A percentile compares a stretch with the other conserved stretches of the same genome.
phyloP scores from a whole-genome alignment of 1,139 yeast genomes.

The Kluyveromyces sp. region DNA sequence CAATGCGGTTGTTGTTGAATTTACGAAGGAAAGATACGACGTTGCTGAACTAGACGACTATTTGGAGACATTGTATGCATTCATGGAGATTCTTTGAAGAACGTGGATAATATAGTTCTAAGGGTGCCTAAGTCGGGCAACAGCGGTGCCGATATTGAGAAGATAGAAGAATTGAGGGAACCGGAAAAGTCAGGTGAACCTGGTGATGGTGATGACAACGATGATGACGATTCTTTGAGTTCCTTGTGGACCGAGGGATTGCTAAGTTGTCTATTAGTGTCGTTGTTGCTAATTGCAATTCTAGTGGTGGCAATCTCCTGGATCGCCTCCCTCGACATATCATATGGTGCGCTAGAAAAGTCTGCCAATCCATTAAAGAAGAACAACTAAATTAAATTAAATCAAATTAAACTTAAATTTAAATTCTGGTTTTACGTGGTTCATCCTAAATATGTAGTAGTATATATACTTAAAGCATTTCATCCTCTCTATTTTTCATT shows the following conservation, averaged over 20 bases:
- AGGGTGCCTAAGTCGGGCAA: constrained; percentile 3
- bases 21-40: constrained; percentile 16
- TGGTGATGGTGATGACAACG: constrained; percentile 1
- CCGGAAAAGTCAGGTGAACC: neutral
- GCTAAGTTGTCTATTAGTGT: constrained; percentile 54
- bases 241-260: constrained; percentile 42
- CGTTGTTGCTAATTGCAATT: constrained; percentile 44
- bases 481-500: constrained; percentile 8
- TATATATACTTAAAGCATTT: constrained; percentile 9
- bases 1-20: constrained; percentile 18
- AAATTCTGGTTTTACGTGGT: no score
- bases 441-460: neutral
- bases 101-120: constrained; percentile 15
- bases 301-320: constrained; percentile 51
- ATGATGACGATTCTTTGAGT: constrained; percentile 21
- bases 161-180: neutral
- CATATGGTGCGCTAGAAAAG: constrained; percentile 64
- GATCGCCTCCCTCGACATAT: constrained; percentile 53
- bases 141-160: neutral
- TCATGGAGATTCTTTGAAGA: constrained; percentile 16
- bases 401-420: no score
- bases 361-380: constrained; percentile 58
- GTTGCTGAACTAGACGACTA: constrained; percentile 19
- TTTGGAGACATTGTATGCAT: constrained; percentile 17
- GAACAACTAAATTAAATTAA: constrained; percentile 39